Evolutionary conservation across 495 filamentous ascomycete genomes (phyloP).

Genomic region (Oidiodendron maius): DNA sequence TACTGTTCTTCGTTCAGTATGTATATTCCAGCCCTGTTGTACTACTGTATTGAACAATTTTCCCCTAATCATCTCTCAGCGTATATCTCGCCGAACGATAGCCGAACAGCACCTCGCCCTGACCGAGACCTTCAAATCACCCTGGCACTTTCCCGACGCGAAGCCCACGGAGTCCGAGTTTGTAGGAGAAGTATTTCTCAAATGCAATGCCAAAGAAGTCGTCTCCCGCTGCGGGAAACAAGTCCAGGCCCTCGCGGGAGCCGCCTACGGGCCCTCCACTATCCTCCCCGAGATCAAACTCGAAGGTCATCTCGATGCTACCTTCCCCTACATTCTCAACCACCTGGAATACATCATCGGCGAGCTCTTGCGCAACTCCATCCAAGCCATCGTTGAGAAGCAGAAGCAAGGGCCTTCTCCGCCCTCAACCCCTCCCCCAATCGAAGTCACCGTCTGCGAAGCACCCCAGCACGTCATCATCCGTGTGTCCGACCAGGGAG

Average conservation of each 20-base stretch:
- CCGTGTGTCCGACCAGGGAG: constrained; percentile 90
- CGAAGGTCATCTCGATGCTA: constrained; percentile 79
- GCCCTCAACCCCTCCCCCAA: constrained; percentile 59
- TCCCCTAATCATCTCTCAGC: constrained; percentile 34
- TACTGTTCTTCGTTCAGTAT: constrained; percentile 80
- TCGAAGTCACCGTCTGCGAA: constrained; percentile 92
- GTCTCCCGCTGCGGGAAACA: constrained; percentile 75
- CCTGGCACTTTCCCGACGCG: constrained; percentile 81
- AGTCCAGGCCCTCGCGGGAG: constrained; percentile 59
- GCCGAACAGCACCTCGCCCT: constrained; percentile 95
- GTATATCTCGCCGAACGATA: constrained; percentile 93
- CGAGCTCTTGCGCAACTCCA: constrained; percentile 89
- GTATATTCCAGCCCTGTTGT: constrained; percentile 14
- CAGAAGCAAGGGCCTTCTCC: constrained; percentile 20
- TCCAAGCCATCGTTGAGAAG: constrained; percentile 84
- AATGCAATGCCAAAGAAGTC: constrained; percentile 87
- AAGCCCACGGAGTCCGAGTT: constrained; percentile 64
- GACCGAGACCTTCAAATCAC: constrained; percentile 92
- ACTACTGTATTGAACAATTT: not conserved
- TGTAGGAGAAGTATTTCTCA: constrained; percentile 92
- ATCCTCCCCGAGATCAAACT: constrained; percentile 78
- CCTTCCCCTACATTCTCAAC: constrained; percentile 92
- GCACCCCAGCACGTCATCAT: constrained; percentile 94
- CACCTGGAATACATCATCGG: constrained; percentile 97
- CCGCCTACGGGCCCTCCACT: constrained; percentile 62